These are phyloP conservation scores for Ceratocystis albifundus DNA, from an alignment of 2,329 filamentous ascomycete species.

Conservation along the genomic window DNA sequence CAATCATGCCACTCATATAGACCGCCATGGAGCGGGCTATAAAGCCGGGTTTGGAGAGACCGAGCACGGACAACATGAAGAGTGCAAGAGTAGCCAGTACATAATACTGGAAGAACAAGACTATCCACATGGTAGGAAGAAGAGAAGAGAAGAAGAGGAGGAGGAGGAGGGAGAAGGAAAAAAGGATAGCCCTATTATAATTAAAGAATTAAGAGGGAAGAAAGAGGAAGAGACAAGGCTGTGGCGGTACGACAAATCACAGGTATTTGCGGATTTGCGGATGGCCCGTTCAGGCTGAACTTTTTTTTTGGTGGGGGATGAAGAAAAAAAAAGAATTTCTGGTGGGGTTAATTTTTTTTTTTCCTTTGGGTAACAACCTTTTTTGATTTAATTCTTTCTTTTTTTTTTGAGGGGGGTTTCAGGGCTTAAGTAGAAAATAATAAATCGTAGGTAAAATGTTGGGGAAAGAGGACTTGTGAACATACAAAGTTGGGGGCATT, in stretches of 20 bases:
- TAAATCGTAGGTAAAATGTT: constrained; percentile 12
- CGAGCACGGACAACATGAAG: constrained; percentile 49
- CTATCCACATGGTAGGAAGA: constrained; percentile 32
- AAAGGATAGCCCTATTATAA: not conserved
- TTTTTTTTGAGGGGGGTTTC: not conserved
- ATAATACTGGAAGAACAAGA: constrained; percentile 39
- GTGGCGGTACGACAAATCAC: constrained; percentile 8
- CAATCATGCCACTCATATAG: constrained; percentile 50
- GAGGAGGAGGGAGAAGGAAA: constrained; percentile 3
- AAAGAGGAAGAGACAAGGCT: constrained; percentile 14
- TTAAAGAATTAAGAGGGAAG: not conserved
- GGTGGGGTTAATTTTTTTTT: constrained; percentile 5
- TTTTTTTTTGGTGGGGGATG: not conserved
- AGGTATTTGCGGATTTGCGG: not conserved
- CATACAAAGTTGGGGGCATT: not conserved
- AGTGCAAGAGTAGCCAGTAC: constrained; percentile 41
- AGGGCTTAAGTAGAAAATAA: constrained; percentile 18
- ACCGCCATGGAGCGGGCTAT: constrained; percentile 55
- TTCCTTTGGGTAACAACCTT: not conserved
- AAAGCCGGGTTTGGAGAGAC: constrained; percentile 50
- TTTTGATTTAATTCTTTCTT: not conserved
- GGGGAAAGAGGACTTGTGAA: no score
- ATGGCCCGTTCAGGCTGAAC: not conserved
- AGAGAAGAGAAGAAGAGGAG: constrained; percentile 31
- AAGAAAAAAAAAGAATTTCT: constrained; percentile 5